Conservation (phyloP, 1,139 yeast genomes). For the Saccharomyces uvarum region DNA sequence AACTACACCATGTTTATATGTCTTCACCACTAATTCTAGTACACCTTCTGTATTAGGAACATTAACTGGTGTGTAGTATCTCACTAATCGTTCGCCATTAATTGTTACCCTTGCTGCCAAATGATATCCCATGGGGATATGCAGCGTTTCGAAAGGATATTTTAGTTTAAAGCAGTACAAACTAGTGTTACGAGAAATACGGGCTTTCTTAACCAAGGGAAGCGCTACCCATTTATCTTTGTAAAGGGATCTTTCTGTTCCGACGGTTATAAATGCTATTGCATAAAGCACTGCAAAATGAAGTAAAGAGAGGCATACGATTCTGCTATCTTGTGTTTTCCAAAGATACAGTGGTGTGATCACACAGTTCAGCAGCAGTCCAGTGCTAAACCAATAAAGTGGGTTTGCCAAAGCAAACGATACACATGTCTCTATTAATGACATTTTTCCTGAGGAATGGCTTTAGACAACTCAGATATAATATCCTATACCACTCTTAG, state of each 20-base stretch:
- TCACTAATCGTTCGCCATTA: conserved; percentile 52
- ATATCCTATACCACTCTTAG: neutral
- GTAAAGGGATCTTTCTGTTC: conserved; percentile 41
- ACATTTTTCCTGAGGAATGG: neutral
- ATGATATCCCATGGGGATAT: conserved; percentile 69
- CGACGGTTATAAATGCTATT: conserved; percentile 43
- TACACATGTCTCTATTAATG: neutral
- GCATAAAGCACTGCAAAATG: conserved; percentile 11
- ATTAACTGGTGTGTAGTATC: conserved; percentile 71
- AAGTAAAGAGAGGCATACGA: neutral
- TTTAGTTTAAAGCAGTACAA: conserved; percentile 63
- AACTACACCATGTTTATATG: conserved; percentile 61
- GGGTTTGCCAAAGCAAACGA: neutral
- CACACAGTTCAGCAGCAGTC: neutral
- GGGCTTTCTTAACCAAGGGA: conserved; percentile 64
- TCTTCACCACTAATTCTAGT: conserved; percentile 67
- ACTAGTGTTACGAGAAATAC: conserved; percentile 60
- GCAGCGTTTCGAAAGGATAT: conserved; percentile 52
- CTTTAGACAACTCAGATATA: neutral
- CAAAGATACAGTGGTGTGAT: neutral
- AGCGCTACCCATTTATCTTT: conserved; percentile 52
- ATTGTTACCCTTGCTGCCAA: conserved; percentile 48
- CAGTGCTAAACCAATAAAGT: neutral
- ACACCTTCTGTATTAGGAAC: conserved; percentile 63
- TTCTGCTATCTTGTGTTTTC: neutral